Evolutionary conservation across 306 rosid genomes (phyloP), one percentile per base, ranked within the genome.

Genomic region (Sophora flavescens): DNA sequence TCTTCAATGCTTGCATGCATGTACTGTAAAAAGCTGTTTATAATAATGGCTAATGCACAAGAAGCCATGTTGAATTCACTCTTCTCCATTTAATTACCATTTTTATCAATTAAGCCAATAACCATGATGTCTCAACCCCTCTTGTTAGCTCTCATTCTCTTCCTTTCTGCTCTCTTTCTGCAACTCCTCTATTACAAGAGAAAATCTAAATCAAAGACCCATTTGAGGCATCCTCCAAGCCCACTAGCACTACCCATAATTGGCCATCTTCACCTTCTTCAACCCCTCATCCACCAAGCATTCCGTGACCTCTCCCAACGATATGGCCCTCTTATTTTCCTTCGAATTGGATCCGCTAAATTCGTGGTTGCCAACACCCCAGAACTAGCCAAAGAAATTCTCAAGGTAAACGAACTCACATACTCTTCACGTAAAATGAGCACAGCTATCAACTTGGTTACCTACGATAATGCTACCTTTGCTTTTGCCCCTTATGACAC

Each of bases 401-500:
- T 89, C 62, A 81, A 83, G 6, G 51, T 65, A n/a, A 56, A 87
- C 6, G 89, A 87, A 7, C 83, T 81, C 8, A 4, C 65, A 1
- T 81, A 76, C 53, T 56, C 74, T 6, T 72, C 81, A 2, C 88
- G 78, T 1, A 14, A 16, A 6, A 66, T 39, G 68, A 57, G 76
- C 60, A 66, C 14, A 0, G 88, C 81, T 16, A 72, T 83, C 6
- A 6, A 63, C 51, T 51, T 15, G 26, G 78, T 89, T 1, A 77
- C 86, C 4, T 79, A 89, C 51, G 39, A 83, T 6, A 53, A 84
- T 6, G 84, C 85, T 0, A 76, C 89, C 3, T 75, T 87, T 5
- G 87, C 89, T 15, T 89, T 87, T 10, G 72, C 85, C 4, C 91
- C 93, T 17, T 76, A 76, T 13, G 84, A 77, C 16, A 53, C 69